Evolutionary conservation across 192 early-diverging fungal genomes (phyloP), one percentile per base, ranked within the genome.

Genomic region (Coemansia umbellata): DNA sequence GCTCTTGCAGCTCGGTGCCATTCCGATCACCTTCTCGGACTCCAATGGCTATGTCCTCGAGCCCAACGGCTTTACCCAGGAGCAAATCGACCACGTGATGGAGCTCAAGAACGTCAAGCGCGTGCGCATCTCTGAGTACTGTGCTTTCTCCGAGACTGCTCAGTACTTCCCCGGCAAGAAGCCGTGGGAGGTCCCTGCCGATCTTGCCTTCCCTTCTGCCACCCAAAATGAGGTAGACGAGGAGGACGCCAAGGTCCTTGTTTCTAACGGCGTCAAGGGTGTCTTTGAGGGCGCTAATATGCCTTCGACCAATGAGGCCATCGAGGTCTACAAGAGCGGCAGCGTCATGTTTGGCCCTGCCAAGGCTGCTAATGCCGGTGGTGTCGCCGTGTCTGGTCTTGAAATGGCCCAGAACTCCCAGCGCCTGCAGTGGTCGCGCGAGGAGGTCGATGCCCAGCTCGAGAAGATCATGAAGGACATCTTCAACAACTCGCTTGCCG

Each of bases 351-450:
- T 74, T 27, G 69, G 69, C 50, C 78, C 78, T 26, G 78, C 70
- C 64, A 80, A 80, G 78, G 78, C 78, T 36, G 69, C 78, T 66
- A 80, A 80, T 58, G 74, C 75, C 50, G 78, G 78, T 45, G 78
- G 78, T 47, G 78, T 80, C 23, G 78, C 78, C 13, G 78, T 80
- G 17, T 80, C 78, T 52, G 78, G 75, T 18, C 77, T 80, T 54
- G 78, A 80, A 69, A 80, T 80, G 78, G 78, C 78, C 37, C 78
- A 80, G 73, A 80, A 80, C 70, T 74, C 72, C 44, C 76, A 78
- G 62, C 71, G 78, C 44, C 62, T 78, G 45, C 74, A 78, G 60
- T 80, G 78, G 78, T 62, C 70, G 55, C 78, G 70, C 60, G 61
- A 78, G 55, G 69, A 78, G 57, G 78, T 80, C 31, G 78, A 80